Evolutionary conservation across 116 monocot species (phyloP).

Genomic region (Phalaenopsis hybrid): DNA sequence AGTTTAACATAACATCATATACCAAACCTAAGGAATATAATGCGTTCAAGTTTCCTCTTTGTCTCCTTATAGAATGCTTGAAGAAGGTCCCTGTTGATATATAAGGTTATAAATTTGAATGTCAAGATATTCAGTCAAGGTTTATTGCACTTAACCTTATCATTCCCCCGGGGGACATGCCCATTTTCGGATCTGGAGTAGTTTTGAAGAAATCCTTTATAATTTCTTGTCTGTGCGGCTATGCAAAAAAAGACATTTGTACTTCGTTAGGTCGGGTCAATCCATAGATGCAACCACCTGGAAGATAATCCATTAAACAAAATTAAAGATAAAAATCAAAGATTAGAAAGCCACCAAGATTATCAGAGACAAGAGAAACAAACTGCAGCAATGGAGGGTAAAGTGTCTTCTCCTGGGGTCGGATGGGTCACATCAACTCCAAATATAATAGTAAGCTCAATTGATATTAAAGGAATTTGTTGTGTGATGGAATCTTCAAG

Average conservation of each 20-base stretch:
- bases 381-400: slow-evolving; percentile 50
- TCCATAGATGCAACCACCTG: too few species aligned
- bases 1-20: not conserved
- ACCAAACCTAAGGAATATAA: slow-evolving; percentile 61
- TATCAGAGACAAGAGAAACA: slow-evolving; percentile 5
- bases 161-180: too few species aligned
- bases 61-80: slow-evolving; percentile 18
- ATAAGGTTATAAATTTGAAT: too few species aligned
- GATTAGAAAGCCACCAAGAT: not conserved
- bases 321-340: not conserved
- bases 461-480: slow-evolving; percentile 26
- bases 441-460: slow-evolving; percentile 46
- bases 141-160: too few species aligned
- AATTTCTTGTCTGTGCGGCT: too few species aligned
- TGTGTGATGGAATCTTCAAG: slow-evolving; percentile 26
- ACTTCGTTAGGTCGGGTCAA: too few species aligned
- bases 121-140: too few species aligned
- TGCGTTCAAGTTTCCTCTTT: slow-evolving; percentile 23
- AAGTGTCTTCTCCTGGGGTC: slow-evolving; percentile 42
- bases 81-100: not conserved
- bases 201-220: too few species aligned
- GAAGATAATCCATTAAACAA: too few species aligned
- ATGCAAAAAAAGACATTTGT: too few species aligned
- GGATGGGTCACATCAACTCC: slow-evolving; percentile 71
- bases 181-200: too few species aligned